Base-by-base conservation (phyloP, 2,329 filamentous ascomycete species). In the Samsoniella hepiali region DNA sequence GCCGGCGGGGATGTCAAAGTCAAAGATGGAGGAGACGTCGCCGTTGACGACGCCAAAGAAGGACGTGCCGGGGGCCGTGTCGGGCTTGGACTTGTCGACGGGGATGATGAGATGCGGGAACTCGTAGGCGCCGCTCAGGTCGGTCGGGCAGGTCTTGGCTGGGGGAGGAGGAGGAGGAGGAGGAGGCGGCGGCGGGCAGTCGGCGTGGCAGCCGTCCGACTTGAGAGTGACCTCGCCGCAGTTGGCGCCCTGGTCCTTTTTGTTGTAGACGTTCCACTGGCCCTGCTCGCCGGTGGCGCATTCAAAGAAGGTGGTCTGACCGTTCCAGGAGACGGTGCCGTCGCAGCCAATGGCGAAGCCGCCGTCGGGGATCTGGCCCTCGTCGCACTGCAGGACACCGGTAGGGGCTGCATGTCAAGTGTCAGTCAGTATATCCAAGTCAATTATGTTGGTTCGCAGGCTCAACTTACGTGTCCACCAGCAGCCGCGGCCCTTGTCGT, bases 81-180 rank as follows among this genome's bases (percentile, higher is more conserved):
- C 73, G 0, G 87, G 85, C 17, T 81, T 74, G 17, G 78, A 74
- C 3, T 80, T 81, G 74, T 86, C 79, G 66, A 90, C 74, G 5
- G 85, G 82, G 38, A 89, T 73, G 69, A 90, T 88, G 63, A 89
- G 77, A 69, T 88, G 84, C 10, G 87, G 87, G 73, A 78, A 86
- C 70, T 84, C 77, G 68, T 79, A 86, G 49, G 77, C 69, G 8
- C 78, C 78, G 40, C 72, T 65, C 57, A 85, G 73, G 50, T 78
- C 70, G 40, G 78, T 75, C 45, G 80, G 79, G 70, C 82, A 84
- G 68, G 70, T 70, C 47, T 47, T 65, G 60, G 62, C 63, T 42
- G 62, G 61, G 10, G 65, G 64, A n/a, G 66, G 66, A n/a, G 61
- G 64, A 27, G 62, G 63, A 17, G 64, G 63, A 8, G 66, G 66